A percentile compares a stretch with the other conserved stretches of the same genome.
phyloP scores from a whole-genome alignment of 1,284 basidiomycete genomes.

The Thecaphora thlaspeos region DNA sequence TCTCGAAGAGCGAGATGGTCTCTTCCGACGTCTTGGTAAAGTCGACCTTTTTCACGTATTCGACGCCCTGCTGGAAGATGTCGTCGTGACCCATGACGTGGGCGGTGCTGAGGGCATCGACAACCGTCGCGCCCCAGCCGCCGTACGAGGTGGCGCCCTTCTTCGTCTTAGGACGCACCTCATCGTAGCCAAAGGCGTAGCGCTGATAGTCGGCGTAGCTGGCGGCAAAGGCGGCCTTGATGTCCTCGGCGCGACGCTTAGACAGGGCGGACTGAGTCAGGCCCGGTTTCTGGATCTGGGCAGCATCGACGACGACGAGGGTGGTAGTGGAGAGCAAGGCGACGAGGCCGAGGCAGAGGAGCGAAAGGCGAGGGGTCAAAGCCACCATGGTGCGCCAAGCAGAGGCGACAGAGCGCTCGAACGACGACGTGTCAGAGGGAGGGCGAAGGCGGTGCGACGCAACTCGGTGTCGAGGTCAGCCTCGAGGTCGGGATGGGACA shows the following conservation, averaged over 20 bases:
- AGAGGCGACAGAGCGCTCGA: no score
- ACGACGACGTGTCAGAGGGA: no score
- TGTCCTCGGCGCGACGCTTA: slow-evolving; percentile 24
- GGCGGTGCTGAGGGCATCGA: slow-evolving; percentile 46
- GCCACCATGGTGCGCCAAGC: no score
- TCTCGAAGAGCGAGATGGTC: slow-evolving; percentile 46
- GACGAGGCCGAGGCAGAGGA: slow-evolving; percentile 10
- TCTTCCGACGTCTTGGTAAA: slow-evolving; percentile 28
- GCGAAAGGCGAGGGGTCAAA: no score
- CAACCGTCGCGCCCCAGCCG: slow-evolving; percentile 49
- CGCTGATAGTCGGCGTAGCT: slow-evolving; percentile 38
- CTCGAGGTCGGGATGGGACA: no score
- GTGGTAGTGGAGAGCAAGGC: neutral
- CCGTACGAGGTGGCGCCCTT: slow-evolving; percentile 28
- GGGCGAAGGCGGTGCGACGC: no score
- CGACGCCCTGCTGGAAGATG: slow-evolving; percentile 25
- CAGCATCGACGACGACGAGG: slow-evolving; percentile 1
- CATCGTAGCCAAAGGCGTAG: slow-evolving; percentile 37
- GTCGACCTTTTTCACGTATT: slow-evolving; percentile 28
- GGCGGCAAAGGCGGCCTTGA: slow-evolving; percentile 30
- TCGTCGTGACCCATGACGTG: slow-evolving; percentile 46
- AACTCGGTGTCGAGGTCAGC: no score
- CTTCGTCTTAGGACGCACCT: slow-evolving; percentile 33
- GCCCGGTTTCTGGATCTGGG: slow-evolving; percentile 20
- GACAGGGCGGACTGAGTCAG: slow-evolving; percentile 15